A percentile compares a stretch with the other conserved stretches of the same genome.
phyloP scores from a whole-genome alignment of 2,329 filamentous ascomycete genomes.

The Bipolaris oryzae region DNA sequence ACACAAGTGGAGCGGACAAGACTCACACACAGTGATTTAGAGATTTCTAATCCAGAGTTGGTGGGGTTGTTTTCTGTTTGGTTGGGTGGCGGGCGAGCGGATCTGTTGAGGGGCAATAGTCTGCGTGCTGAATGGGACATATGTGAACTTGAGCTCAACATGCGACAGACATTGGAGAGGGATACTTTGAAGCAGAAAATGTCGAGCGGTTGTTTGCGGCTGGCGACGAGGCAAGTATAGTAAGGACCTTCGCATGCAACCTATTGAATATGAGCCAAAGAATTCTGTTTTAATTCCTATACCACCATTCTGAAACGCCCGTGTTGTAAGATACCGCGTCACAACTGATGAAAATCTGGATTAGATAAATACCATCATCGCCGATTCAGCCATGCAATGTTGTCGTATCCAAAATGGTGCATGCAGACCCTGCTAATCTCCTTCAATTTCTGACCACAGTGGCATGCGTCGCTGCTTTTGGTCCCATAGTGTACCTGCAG shows the following conservation, averaged over 20 bases:
- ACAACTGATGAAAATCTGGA: neutral
- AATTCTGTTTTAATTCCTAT: no score
- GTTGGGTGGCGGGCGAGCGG: neutral
- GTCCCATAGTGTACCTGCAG: neutral
- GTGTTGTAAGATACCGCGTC: no score
- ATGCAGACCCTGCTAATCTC: neutral
- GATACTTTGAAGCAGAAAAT: neutral
- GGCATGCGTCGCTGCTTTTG: neutral
- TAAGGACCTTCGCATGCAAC: no score
- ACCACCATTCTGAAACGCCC: no score
- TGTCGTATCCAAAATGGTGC: neutral
- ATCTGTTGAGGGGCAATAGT: neutral
- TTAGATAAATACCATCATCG: no score
- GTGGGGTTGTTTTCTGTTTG: conserved; percentile 1
- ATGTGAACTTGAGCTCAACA: neutral
- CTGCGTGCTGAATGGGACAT: neutral
- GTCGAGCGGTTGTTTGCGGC: neutral
- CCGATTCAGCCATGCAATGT: neutral
- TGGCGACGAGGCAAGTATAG: neutral
- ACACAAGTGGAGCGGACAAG: neutral
- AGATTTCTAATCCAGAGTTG: neutral
- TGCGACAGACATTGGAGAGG: neutral
- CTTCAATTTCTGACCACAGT: neutral
- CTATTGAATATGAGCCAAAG: no score
- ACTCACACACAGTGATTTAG: neutral